Evolutionary conservation across 2,329 filamentous ascomycete genomes (phyloP).

Genomic region (Colletotrichum euphorbiae): DNA sequence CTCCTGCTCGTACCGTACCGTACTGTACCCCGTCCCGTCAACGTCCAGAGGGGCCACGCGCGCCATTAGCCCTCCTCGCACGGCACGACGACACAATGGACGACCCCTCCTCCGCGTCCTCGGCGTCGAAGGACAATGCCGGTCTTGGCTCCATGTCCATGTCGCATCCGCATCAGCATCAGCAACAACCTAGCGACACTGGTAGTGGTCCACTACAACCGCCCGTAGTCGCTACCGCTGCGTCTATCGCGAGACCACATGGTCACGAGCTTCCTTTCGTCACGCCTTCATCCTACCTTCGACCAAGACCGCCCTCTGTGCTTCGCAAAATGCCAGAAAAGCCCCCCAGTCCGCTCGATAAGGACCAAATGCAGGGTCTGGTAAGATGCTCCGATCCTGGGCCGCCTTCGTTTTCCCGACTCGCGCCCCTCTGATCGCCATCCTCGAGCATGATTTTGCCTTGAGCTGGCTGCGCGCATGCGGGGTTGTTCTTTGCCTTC

Average conservation of each 20-base stretch:
- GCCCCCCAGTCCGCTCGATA: slow-evolving; percentile 72
- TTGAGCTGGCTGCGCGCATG: slow-evolving; percentile 24
- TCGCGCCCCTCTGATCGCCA: slow-evolving; percentile 15
- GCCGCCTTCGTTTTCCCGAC: slow-evolving; percentile 15
- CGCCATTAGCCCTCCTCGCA: slow-evolving; percentile 39
- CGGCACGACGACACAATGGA: slow-evolving; percentile 39
- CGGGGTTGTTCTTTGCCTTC: slow-evolving; percentile 31
- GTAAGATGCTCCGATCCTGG: slow-evolving; percentile 59
- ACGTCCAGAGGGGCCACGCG: slow-evolving; percentile 37
- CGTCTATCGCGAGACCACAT: slow-evolving; percentile 41
- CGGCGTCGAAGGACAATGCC: slow-evolving; percentile 38
- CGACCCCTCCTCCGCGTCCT: slow-evolving; percentile 36
- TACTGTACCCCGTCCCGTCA: slow-evolving; percentile 10
- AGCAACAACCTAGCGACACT: slow-evolving; percentile 36
- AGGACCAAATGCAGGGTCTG: slow-evolving; percentile 82
- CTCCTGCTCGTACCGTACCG: not conserved
- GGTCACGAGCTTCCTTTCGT: slow-evolving; percentile 67
- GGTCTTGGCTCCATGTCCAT: slow-evolving; percentile 35
- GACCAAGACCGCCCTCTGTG: slow-evolving; percentile 46
- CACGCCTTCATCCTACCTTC: slow-evolving; percentile 70
- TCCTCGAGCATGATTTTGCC: slow-evolving; percentile 11
- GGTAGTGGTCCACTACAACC: slow-evolving; percentile 38
- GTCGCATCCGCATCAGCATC: slow-evolving; percentile 37
- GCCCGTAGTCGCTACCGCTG: slow-evolving; percentile 41
- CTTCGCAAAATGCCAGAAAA: slow-evolving; percentile 44